Percentiles rank a stretch among this genome's conserved stretches.
These are phyloP conservation scores for Priceomyces melissophilus DNA, from an alignment of 805 yeast genomes.

Conservation along the genomic window DNA sequence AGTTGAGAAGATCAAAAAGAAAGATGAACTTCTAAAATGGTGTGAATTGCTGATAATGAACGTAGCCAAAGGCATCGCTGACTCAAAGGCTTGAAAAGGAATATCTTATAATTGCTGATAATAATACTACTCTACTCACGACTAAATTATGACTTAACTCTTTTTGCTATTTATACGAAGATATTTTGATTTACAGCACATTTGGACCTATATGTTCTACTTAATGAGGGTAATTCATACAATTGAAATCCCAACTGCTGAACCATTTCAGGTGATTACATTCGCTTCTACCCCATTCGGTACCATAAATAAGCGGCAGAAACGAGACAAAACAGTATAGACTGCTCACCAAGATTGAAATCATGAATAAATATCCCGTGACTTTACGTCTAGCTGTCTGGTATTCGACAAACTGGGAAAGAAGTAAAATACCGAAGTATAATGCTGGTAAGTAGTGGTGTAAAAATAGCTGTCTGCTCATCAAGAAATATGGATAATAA, in stretches of 20 bases:
- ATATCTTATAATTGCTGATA: no score
- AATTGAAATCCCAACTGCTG: slow-evolving; percentile 43
- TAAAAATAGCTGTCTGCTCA: slow-evolving; percentile 37
- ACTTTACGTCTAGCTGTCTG: slow-evolving; percentile 24
- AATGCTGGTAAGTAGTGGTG: slow-evolving; percentile 51
- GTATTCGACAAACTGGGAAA: slow-evolving; percentile 45
- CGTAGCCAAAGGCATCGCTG: slow-evolving; percentile 54
- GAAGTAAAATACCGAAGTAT: slow-evolving; percentile 44
- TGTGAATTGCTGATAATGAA: slow-evolving; percentile 65
- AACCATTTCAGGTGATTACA: slow-evolving; percentile 38
- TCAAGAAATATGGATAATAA: slow-evolving; percentile 51
- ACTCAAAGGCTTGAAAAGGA: slow-evolving; percentile 19
- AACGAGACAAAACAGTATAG: slow-evolving; percentile 24
- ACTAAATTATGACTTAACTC: no score
- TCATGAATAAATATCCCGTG: slow-evolving; percentile 24
- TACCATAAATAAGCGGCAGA: slow-evolving; percentile 47
- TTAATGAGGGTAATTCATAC: slow-evolving; percentile 22
- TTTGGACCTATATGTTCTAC: no score
- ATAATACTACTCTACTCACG: not conserved
- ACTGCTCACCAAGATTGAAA: slow-evolving; percentile 14
- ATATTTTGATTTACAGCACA: not conserved
- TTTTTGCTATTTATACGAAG: not conserved
- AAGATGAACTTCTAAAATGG: slow-evolving; percentile 57
- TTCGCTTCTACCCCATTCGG: slow-evolving; percentile 38
- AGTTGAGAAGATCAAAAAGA: slow-evolving; percentile 53